A percentile compares a stretch with the other conserved stretches of the same genome.
Evolutionary conservation across 371 early-diverging fungal species (phyloP).

Genomic region (Parasitella parasitica): DNA sequence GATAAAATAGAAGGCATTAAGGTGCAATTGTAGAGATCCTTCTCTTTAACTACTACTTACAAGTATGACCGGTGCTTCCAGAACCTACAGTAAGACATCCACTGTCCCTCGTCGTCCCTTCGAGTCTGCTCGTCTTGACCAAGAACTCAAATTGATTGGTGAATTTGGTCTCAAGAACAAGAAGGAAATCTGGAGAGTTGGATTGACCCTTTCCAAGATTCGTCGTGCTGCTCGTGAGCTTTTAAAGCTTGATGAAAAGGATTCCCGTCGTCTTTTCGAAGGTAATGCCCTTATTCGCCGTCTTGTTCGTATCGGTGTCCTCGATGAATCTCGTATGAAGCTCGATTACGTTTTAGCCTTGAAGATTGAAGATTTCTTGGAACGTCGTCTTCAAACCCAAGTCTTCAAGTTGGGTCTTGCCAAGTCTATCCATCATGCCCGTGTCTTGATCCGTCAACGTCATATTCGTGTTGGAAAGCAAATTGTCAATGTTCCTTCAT

Average conservation of each 20-base stretch:
- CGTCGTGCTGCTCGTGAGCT: conserved; percentile 99
- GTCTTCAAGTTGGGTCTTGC: conserved; percentile 99
- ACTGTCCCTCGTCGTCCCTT: conserved; percentile 99
- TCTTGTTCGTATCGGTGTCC: conserved; percentile 97
- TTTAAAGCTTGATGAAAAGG: conserved; percentile 96
- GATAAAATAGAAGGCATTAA: conserved; percentile 5
- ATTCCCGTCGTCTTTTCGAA: conserved; percentile 98
- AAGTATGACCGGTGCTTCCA: conserved; percentile 50
- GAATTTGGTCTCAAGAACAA: conserved; percentile 99
- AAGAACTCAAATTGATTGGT: conserved; percentile 98
- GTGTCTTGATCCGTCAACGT: conserved; percentile 98
- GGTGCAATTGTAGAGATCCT: conserved; percentile 9
- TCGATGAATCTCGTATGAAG: conserved; percentile 96
- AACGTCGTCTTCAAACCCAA: conserved; percentile 99
- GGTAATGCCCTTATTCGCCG: conserved; percentile 99
- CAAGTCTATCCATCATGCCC: conserved; percentile 99
- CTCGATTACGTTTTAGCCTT: conserved; percentile 99
- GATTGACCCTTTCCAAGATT: conserved; percentile 97
- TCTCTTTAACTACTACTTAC: conserved; percentile 25
- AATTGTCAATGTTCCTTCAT: conserved; percentile 96
- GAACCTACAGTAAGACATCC: conserved; percentile 88
- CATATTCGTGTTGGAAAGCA: conserved; percentile 99
- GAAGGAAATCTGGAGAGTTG: conserved; percentile 99
- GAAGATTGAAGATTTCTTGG: conserved; percentile 98
- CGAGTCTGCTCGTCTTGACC: conserved; percentile 98